Conservation (phyloP, 176 grass and related monocot genomes). For the Carex parvula region DNA sequence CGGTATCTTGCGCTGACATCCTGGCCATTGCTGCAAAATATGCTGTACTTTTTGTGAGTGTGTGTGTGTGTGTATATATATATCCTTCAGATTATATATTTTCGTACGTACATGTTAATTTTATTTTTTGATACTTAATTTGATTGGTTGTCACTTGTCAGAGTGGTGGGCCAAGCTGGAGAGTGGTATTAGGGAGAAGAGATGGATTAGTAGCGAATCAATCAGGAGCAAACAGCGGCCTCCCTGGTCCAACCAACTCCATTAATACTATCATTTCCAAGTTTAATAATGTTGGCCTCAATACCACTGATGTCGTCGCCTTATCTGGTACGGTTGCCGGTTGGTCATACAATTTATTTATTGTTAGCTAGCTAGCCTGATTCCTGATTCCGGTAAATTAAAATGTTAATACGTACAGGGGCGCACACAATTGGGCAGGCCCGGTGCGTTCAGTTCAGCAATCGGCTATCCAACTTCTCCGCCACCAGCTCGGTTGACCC, state of each 20-base stretch:
- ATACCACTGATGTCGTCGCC: conserved; percentile 56
- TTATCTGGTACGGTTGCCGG: conserved; percentile 38
- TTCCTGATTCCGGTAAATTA: neutral
- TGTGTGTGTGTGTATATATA: neutral
- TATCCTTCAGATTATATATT: too few relatives aligned
- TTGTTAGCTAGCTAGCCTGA: too few relatives aligned
- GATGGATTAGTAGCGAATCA: conserved; percentile 65
- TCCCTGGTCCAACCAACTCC: conserved; percentile 40
- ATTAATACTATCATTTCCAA: conserved; percentile 30
- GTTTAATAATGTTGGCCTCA: conserved; percentile 52
- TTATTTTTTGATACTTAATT: neutral
- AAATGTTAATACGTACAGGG: conserved; percentile 23
- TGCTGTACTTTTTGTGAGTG: conserved; percentile 45
- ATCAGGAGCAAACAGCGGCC: conserved; percentile 51
- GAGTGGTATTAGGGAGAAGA: conserved; percentile 50
- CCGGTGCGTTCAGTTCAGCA: conserved; percentile 55
- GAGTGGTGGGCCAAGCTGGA: conserved; percentile 54
- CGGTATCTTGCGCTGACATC: conserved; percentile 70
- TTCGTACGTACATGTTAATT: neutral
- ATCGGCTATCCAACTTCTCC: conserved; percentile 57
- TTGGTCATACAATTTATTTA: neutral
- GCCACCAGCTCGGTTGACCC: conserved; percentile 45
- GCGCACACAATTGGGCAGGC: conserved; percentile 74
- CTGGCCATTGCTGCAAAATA: conserved; percentile 57
- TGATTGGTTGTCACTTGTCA: conserved; percentile 4